These are phyloP conservation scores for Sordariomycetes sp. DNA, from an alignment of 2,329 filamentous ascomycete species.

Conservation along the genomic window DNA sequence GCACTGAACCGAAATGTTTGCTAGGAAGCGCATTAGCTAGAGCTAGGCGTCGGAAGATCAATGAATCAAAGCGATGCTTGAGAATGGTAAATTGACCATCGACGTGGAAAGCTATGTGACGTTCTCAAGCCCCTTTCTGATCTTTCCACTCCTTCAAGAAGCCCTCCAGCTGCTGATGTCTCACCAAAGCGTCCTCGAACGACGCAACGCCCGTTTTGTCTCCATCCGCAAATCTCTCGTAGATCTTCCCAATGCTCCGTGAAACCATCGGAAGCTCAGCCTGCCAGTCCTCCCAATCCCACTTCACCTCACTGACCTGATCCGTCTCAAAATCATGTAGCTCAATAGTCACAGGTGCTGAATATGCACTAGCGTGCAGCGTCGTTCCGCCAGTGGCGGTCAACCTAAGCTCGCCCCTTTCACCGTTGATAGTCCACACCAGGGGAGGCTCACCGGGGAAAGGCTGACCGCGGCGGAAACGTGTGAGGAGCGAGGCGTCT, in stretches of 20 bases:
- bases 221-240: constrained; percentile 41
- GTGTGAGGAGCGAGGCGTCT: constrained; percentile 31
- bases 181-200: constrained; percentile 30
- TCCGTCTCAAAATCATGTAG: constrained; percentile 40
- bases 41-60: background rate
- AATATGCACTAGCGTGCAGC: constrained; percentile 21
- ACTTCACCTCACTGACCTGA: constrained; percentile 29
- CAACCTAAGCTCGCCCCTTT: constrained; percentile 39
- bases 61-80: background rate
- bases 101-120: too few species aligned
- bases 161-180: constrained; percentile 36
- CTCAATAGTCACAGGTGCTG: constrained; percentile 32
- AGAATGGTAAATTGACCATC: background rate
- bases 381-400: constrained; percentile 15
- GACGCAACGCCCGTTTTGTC: constrained; percentile 14
- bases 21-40: background rate
- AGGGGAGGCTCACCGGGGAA: constrained; percentile 36
- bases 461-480: constrained; percentile 35
- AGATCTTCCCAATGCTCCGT: constrained; percentile 43
- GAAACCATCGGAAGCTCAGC: constrained; percentile 31
- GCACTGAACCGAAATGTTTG: background rate
- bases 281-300: constrained; percentile 37
- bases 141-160: constrained; percentile 11
- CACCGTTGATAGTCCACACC: constrained; percentile 41
- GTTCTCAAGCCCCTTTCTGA: too few species aligned